Conservation (phyloP, 2,329 filamentous ascomycete genomes). For the Myriosclerotinia scirpicola region DNA sequence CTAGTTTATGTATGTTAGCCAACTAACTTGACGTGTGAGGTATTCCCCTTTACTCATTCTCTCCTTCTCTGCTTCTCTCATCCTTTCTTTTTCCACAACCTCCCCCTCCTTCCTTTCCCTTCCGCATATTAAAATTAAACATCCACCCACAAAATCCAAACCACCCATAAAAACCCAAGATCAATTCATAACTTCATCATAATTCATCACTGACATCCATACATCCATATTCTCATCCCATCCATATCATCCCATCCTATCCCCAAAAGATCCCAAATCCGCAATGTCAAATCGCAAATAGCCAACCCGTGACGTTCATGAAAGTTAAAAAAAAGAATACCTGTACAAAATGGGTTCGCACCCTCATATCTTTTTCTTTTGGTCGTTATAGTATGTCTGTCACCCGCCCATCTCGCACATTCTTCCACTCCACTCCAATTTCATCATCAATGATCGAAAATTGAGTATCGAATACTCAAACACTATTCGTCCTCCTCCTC, state of each 20-base stretch:
- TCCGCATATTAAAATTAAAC: neutral
- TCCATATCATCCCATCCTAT: too few relatives aligned
- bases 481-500: conserved; percentile 35
- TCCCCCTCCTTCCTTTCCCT: neutral
- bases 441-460: too few relatives aligned
- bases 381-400: neutral
- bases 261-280: neutral
- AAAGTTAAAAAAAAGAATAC: neutral
- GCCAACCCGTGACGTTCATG: conserved; percentile 5
- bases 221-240: neutral
- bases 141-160: neutral
- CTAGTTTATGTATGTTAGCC: too few relatives aligned
- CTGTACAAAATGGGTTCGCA: conserved; percentile 14
- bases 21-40: too few relatives aligned
- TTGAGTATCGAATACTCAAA: conserved; percentile 28
- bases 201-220: neutral
- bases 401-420: neutral
- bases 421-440: neutral
- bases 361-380: conserved; percentile 1
- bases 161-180: neutral
- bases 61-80: too few relatives aligned
- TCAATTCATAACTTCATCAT: conserved; percentile 7
- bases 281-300: conserved; percentile 1
- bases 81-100: neutral
- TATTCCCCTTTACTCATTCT: neutral